A percentile compares a stretch with the other conserved stretches of the same genome.
These are phyloP conservation scores for Cystoisospora suis DNA, from an alignment of 169 alveolate genomes.

Conservation along the genomic window DNA sequence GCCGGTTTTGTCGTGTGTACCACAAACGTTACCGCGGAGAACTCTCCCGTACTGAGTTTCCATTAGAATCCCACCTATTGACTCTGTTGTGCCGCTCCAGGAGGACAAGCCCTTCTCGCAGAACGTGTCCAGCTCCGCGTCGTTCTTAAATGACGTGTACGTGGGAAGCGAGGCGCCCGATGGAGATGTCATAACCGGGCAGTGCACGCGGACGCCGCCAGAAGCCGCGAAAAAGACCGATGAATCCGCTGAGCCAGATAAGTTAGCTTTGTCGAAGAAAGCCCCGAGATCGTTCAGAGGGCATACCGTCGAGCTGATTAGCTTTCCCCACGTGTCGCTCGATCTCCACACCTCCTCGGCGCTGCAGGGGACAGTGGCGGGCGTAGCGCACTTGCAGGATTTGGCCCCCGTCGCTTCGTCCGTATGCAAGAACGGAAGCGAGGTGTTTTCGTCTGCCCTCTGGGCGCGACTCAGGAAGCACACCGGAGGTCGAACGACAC, in stretches of 20 bases:
- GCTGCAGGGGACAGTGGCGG: slow-evolving; percentile 10
- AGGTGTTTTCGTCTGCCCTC: neutral
- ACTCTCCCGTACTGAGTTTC: no score
- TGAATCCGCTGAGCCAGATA: slow-evolving; percentile 14
- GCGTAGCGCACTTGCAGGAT: slow-evolving; percentile 17
- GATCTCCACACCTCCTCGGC: neutral
- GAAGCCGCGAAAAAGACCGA: slow-evolving; percentile 19
- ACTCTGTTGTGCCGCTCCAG: neutral
- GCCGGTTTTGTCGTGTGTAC: no score
- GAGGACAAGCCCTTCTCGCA: slow-evolving; percentile 24
- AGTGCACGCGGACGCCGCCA: slow-evolving; percentile 14
- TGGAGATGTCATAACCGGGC: neutral
- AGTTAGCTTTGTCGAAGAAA: neutral
- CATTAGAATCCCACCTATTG: neutral
- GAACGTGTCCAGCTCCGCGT: neutral
- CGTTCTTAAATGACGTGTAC: neutral
- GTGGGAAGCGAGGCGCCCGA: neutral
- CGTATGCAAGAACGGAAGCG: neutral
- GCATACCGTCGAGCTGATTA: neutral
- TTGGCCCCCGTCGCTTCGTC: neutral
- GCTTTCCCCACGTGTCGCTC: neutral
- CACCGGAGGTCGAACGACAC: neutral
- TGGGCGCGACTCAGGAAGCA: slow-evolving; percentile 24
- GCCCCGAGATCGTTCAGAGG: neutral
- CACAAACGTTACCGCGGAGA: no score